phyloP scores from a whole-genome alignment of 2,329 filamentous ascomycete species.

The Penicillium sp. region DNA sequence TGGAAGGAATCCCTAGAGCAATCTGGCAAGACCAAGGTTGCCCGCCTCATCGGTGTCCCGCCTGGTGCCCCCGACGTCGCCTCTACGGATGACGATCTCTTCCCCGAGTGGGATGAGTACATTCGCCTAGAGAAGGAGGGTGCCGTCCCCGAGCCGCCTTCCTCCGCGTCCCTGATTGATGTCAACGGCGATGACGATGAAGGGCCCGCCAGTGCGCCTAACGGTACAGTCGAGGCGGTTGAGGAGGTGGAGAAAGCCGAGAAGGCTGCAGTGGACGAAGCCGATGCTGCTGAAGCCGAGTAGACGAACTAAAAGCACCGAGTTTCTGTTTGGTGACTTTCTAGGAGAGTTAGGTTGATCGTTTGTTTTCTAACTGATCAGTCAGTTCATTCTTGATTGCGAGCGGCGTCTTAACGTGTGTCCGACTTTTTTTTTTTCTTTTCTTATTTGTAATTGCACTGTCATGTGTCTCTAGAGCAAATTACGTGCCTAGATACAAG shows the following conservation, averaged over 20 bases:
- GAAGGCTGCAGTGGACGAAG: conserved; percentile 7
- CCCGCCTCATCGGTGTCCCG: conserved; percentile 77
- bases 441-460: conserved; percentile 20
- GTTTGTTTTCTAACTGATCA: conserved; percentile 20
- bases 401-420: conserved; percentile 31
- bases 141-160: conserved; percentile 42
- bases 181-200: conserved; percentile 34
- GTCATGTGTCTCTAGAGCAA: conserved; percentile 16
- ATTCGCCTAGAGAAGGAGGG: conserved; percentile 75
- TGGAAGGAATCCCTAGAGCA: conserved; percentile 88
- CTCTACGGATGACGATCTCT: conserved; percentile 70
- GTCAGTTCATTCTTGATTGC: conserved; percentile 23
- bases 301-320: conserved; percentile 17
- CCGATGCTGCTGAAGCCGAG: conserved; percentile 21
- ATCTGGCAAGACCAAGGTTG: conserved; percentile 78
- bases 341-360: conserved; percentile 21
- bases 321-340: conserved; percentile 15
- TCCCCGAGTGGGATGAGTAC: conserved; percentile 95
- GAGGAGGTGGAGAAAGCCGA: conserved; percentile 23
- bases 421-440: conserved; percentile 17
- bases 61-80: conserved; percentile 60
- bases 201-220: conserved; percentile 31
- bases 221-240: conserved; percentile 33
- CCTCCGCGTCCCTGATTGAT: conserved; percentile 43
- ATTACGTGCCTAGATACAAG: conserved; percentile 21